Evolutionary conservation across 2,329 filamentous ascomycete genomes (phyloP).

Genomic region (Sarocladium kiliense): DNA sequence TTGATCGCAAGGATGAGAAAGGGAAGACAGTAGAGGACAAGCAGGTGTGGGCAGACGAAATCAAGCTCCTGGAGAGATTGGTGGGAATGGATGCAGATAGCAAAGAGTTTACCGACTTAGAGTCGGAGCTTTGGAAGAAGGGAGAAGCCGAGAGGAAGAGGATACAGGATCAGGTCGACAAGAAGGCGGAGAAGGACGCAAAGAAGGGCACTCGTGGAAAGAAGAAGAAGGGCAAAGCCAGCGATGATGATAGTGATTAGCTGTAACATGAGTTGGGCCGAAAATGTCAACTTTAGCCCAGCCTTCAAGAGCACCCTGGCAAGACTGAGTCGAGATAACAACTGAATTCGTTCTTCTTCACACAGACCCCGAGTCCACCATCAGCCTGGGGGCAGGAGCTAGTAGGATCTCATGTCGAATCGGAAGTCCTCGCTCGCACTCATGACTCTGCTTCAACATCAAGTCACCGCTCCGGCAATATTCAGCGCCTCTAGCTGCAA

Average conservation of each 20-base stretch:
- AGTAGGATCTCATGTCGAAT: too few species aligned
- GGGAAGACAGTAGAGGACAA: slow-evolving; percentile 72
- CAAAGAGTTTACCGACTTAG: slow-evolving; percentile 65
- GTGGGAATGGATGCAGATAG: slow-evolving; percentile 76
- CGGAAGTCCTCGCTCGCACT: too few species aligned
- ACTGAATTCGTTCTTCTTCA: too few species aligned
- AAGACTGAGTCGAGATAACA: too few species aligned
- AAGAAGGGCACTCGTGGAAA: slow-evolving; percentile 23
- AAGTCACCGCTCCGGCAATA: too few species aligned
- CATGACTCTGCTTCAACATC: too few species aligned
- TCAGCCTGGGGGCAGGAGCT: too few species aligned
- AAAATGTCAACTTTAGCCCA: too few species aligned
- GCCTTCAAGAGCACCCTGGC: too few species aligned
- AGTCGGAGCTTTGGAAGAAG: slow-evolving; percentile 58
- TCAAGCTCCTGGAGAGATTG: slow-evolving; percentile 86
- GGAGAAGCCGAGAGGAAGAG: slow-evolving; percentile 69
- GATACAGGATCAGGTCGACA: slow-evolving; percentile 73
- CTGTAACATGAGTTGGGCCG: neutral
- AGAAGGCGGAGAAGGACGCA: slow-evolving; percentile 59
- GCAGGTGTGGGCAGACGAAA: slow-evolving; percentile 84
- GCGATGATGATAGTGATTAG: slow-evolving; percentile 28
- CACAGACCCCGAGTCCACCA: too few species aligned
- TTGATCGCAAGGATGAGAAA: slow-evolving; percentile 62
- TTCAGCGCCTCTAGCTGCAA: too few species aligned
- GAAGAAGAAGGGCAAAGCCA: slow-evolving; percentile 25